phyloP scores from a whole-genome alignment of 164 flowering plant genomes.

The Vitis riparia region DNA sequence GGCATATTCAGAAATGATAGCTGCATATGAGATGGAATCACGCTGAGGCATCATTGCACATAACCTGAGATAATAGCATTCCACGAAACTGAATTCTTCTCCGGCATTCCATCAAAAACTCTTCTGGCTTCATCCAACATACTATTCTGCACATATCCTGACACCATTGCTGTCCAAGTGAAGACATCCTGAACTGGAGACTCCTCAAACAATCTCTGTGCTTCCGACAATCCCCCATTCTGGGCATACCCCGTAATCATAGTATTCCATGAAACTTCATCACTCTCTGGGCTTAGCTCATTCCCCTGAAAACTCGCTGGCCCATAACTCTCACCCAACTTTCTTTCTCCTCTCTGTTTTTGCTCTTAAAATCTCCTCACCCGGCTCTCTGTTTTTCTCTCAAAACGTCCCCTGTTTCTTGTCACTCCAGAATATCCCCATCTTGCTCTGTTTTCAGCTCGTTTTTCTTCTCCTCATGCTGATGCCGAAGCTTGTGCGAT shows the following conservation, averaged over 20 bases:
- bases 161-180: constrained; percentile 91
- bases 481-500: too few relatives aligned
- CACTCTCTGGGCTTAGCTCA: constrained; percentile 38
- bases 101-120: constrained; percentile 79
- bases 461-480: too few relatives aligned
- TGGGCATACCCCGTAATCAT: constrained; percentile 85
- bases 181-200: constrained; percentile 69
- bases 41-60: constrained; percentile 72
- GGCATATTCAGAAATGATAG: constrained; percentile 83
- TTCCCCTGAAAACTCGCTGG: too few relatives aligned
- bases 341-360: too few relatives aligned
- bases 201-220: constrained; percentile 64
- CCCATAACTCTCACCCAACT: too few relatives aligned
- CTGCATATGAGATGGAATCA: constrained; percentile 94
- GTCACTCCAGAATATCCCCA: too few relatives aligned
- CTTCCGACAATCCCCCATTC: constrained; percentile 57
- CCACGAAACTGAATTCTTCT: constrained; percentile 78
- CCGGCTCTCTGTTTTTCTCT: too few relatives aligned
- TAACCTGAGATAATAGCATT: constrained; percentile 92
- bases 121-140: constrained; percentile 65
- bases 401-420: too few relatives aligned
- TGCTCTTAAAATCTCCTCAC: too few relatives aligned
- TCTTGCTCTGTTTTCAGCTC: too few relatives aligned
- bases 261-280: constrained; percentile 85
- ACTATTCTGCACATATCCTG: constrained; percentile 84